A percentile compares a stretch with the other conserved stretches of the same genome.
Conservation (phyloP, 306 rosid species). For the Lathyrus aphaca region DNA sequence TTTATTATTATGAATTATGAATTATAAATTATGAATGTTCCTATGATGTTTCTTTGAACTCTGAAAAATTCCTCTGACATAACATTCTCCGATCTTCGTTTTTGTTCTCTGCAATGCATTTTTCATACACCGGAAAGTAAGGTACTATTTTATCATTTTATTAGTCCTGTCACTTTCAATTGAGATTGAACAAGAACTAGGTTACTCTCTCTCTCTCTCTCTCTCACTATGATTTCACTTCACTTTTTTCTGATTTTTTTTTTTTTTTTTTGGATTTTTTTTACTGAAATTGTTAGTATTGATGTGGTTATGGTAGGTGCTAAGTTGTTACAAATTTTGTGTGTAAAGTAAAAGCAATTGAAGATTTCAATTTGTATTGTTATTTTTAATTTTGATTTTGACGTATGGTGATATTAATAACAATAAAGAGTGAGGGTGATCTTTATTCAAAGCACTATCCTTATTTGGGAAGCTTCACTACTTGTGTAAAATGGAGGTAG, state of each 20-base stretch:
- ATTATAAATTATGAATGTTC: constrained; percentile 9
- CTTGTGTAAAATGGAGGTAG: constrained; percentile 45
- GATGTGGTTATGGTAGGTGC: constrained; percentile 43
- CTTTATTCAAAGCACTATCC: constrained; percentile 38
- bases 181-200: constrained; percentile 1
- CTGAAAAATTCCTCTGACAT: constrained; percentile 45
- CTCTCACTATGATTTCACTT: constrained; percentile 10
- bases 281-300: neutral
- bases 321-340: constrained; percentile 51
- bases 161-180: no score
- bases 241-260: constrained; percentile 10
- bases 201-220: constrained; percentile 33
- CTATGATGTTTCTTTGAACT: constrained; percentile 31
- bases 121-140: no score
- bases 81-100: constrained; percentile 41
- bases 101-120: neutral
- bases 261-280: neutral
- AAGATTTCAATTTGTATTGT: constrained; percentile 9
- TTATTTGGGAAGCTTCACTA: constrained; percentile 43
- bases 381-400: neutral
- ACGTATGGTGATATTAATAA: neutral
- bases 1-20: neutral
- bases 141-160: no score
- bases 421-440: constrained; percentile 28
- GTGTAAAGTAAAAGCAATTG: constrained; percentile 42